Percentiles rank a stretch among this genome's conserved stretches.
These are phyloP conservation scores for Epicoccum nigrum DNA, from an alignment of 2,329 filamentous ascomycete species.

Conservation along the genomic window DNA sequence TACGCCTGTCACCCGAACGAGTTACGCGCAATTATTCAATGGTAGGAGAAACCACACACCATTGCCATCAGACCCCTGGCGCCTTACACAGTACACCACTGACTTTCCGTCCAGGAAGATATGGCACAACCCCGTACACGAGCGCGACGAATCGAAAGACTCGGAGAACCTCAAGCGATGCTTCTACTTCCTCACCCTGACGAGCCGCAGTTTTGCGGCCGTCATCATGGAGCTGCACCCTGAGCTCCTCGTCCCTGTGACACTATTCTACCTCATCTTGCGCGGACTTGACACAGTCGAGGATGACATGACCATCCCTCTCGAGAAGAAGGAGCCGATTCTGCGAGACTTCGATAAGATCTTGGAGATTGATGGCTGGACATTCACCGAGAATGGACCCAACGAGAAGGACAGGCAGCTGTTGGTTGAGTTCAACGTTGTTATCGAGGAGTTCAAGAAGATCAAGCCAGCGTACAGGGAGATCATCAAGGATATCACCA, in stretches of 20 bases:
- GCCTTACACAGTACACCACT: constrained; percentile 5
- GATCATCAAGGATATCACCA: constrained; percentile 91
- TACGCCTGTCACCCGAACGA: constrained; percentile 76
- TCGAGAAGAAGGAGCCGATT: constrained; percentile 82
- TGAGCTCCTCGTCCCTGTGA: constrained; percentile 86
- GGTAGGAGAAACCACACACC: constrained; percentile 60
- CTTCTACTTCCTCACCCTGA: constrained; percentile 84
- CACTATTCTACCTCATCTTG: constrained; percentile 90
- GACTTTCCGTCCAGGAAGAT: constrained; percentile 71
- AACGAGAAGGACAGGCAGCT: constrained; percentile 95
- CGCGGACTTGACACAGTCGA: constrained; percentile 97
- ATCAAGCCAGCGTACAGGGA: constrained; percentile 82
- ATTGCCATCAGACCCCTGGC: constrained; percentile 12
- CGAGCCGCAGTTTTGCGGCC: constrained; percentile 88
- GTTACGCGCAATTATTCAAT: constrained; percentile 85
- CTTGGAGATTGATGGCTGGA: constrained; percentile 87
- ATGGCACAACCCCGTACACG: constrained; percentile 94
- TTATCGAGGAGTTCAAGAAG: constrained; percentile 85
- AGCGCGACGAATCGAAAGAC: constrained; percentile 78
- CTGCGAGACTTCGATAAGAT: constrained; percentile 81
- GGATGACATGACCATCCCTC: constrained; percentile 92
- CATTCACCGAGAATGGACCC: constrained; percentile 80
- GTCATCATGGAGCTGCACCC: constrained; percentile 97
- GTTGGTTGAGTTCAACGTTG: constrained; percentile 87
- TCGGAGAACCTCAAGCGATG: constrained; percentile 75